Evolutionary conservation across 2,329 filamentous ascomycete species (phyloP), one percentile per base, ranked within the genome.

Genomic region (Fonsecaea nubica): DNA sequence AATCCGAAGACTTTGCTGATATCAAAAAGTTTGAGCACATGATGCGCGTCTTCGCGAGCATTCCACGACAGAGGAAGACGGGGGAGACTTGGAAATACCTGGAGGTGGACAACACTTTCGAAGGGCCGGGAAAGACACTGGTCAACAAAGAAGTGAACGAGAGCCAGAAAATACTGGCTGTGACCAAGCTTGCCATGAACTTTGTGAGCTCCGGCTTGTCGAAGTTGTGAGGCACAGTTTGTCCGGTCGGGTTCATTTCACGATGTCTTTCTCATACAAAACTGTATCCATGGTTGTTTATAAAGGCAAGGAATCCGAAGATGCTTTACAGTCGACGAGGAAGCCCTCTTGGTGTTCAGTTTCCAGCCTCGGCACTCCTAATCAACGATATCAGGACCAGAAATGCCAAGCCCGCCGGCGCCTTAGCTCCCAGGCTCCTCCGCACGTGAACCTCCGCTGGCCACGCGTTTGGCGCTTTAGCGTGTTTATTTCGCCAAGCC

Each of bases 401-500:
- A 21, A 48, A 48, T 12, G 42, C 42, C 42, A 48, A 48, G 42
- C 42, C 42, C 18, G 18, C 42, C 38, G 4, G 30, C 30, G 18
- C 42, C 4, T 21, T 18, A 8, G 25, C 35, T n/a, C n/a, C n/a
- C n/a, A n/a, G n/a, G n/a, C n/a, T 36, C 25, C 57, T 40, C 40
- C 57, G 40, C 57, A 50, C 7, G 10, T 18, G 2, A 9, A 15
- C 42, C 40, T 45, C 40, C 40, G 21, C 57, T 38, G 35, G 48
- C 57, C 57, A 53, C 58, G 58, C 58, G 32, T 18, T 45, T 32
- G 30, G 32, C 12, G 42, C n/a, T 36, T 45, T 62, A 56, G 60
- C 60, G 52, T 42, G 60, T 56, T 55, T 64, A 42, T 25, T 18
- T 33, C 25, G 55, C 62, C 55, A 54, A 64, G 55, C 21, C 62